A percentile compares a stretch with the other conserved stretches of the same genome.
Conservation (phyloP, 192 early-diverging fungal genomes). For the Pilaira anomala region DNA sequence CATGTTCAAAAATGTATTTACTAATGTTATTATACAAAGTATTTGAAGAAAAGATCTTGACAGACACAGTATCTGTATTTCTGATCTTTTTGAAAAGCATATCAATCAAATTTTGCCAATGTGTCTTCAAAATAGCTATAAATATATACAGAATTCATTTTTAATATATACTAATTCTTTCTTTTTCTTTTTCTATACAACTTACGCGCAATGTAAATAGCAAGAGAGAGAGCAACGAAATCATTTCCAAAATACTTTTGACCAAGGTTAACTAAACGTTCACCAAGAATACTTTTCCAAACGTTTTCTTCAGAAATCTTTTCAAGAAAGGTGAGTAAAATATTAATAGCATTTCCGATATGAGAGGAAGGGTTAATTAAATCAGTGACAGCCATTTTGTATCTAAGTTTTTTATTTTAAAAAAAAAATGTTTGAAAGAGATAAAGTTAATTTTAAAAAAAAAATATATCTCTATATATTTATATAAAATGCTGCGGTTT, state of each 20-base stretch:
- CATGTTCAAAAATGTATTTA: neutral
- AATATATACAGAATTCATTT: neutral
- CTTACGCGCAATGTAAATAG: constrained; percentile 10
- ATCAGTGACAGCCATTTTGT: too few species aligned
- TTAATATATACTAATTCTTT: neutral
- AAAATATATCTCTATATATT: too few species aligned
- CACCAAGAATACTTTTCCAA: constrained; percentile 4
- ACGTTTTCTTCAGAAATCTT: constrained; percentile 7
- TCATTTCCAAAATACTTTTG: constrained; percentile 8
- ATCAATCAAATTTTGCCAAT: neutral
- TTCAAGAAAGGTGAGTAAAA: constrained; percentile 3
- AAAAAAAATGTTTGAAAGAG: too few species aligned
- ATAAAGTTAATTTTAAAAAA: too few species aligned
- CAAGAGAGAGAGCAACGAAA: neutral
- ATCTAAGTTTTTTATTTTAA: too few species aligned
- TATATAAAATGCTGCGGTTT: too few species aligned
- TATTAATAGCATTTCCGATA: too few species aligned
- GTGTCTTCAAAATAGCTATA: neutral
- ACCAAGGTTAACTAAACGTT: neutral
- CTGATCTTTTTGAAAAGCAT: neutral
- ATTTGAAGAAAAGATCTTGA: neutral
- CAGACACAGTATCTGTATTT: neutral
- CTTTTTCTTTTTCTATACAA: neutral
- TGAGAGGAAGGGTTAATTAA: too few species aligned
- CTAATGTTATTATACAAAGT: neutral